Base-by-base conservation (phyloP, 129 eudicot species). In the Escallonia rubra region DNA sequence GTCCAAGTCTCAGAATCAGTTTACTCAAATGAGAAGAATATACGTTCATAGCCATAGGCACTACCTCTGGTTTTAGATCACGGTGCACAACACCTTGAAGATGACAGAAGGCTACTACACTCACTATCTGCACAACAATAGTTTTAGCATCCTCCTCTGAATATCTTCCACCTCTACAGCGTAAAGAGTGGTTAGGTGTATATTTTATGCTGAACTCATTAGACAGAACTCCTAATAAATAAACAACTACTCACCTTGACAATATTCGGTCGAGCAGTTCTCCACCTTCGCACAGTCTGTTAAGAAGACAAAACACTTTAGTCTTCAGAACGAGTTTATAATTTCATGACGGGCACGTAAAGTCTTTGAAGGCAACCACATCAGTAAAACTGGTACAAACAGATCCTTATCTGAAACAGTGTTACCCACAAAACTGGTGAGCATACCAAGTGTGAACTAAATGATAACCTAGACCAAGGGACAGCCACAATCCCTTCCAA, bases 71-170 rank as follows among this genome's bases (percentile, higher is more conserved):
- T 64, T 94, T 94, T 50, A 94, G 72, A 87, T 94, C 99, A 67
- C 99, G 97, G 83, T 94, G 99, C 59, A 94, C 97, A 73, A 94
- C 97, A 56, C 99, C 99, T 68, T 94, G 99, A 48, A 89, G 89
- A 80, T 94, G 99, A 72, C 89, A 86, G 76, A 86, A 94, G 70
- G 97, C 84, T 74, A 85, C 92, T 49, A 86, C 84, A 47, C 73
- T 73, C 49, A 94, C 72, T 61, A 94, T 87, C 69, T 94, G 99
- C 72, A 76, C 67, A 50, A 94, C 79, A 44, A 89, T 94, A 8
- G 78, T 76, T 81, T 85, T 94, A 57, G 97, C 99, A 79, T 94
- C 97, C 8, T 81, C 81, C 76, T 94, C 99, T 2, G 69, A 40
- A 51, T 94, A 89, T 77, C 93, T 89, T 79, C 99, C 99, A 67